phyloP scores from a whole-genome alignment of 2,329 filamentous ascomycete genomes.

The Talaromyces verruculosus region DNA sequence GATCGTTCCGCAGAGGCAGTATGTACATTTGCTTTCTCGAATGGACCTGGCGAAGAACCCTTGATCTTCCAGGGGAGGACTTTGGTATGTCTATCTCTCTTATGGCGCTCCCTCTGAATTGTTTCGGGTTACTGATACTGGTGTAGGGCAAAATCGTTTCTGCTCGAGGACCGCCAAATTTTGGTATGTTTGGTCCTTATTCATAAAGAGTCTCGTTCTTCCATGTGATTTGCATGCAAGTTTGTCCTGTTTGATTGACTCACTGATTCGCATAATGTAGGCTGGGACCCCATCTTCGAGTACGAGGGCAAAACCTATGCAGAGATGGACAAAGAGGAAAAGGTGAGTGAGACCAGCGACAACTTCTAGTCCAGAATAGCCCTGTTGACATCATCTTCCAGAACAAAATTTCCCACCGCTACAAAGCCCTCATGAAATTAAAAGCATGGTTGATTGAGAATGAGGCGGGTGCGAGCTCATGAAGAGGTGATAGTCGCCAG shows the following conservation, averaged over 20 bases:
- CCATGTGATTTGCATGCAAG: not conserved
- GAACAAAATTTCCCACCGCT: conserved; percentile 91
- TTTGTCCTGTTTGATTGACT: not conserved
- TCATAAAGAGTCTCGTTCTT: not conserved
- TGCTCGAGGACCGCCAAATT: conserved; percentile 73
- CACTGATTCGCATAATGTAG: conserved; percentile 46
- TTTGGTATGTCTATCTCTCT: conserved; percentile 51
- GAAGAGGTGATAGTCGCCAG: not conserved
- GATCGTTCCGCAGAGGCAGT: conserved; percentile 92
- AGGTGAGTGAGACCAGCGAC: conserved; percentile 56
- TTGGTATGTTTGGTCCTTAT: conserved; percentile 59
- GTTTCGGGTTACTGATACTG: not conserved
- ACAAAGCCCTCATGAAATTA: conserved; percentile 81
- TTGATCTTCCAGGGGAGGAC: conserved; percentile 91
- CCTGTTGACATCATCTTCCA: conserved; percentile 21
- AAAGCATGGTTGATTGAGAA: conserved; percentile 70
- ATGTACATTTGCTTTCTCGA: conserved; percentile 91
- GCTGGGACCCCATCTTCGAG: conserved; percentile 97
- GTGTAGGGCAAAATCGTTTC: conserved; percentile 75
- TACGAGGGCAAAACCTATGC: conserved; percentile 89
- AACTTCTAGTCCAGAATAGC: not conserved
- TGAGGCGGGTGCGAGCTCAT: conserved; percentile 22
- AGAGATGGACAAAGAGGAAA: conserved; percentile 89
- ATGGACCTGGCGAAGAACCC: conserved; percentile 78
- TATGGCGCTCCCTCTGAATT: not conserved